Base-by-base conservation (phyloP, 2,329 filamentous ascomycete genomes). In the Hypoxylon sp. region DNA sequence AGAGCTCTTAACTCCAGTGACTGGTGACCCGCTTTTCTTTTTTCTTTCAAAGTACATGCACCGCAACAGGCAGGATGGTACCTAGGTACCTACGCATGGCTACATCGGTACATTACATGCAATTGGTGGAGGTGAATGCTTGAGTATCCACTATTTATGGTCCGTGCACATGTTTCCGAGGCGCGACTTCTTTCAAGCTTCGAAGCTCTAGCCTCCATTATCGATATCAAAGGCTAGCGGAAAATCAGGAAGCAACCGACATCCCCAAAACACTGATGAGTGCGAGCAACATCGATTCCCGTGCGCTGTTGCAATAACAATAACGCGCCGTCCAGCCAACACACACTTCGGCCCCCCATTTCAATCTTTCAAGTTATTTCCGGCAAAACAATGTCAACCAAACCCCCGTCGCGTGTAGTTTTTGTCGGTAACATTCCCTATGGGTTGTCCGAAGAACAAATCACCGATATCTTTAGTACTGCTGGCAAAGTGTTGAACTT, bases 371-470 rank as follows among this genome's bases (percentile, higher is more conserved):
- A 23, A 32, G 32, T 46, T 34, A 49, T 43, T 41, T 46, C 50
- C 56, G 36, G 21, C 48, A n/a, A 14, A 83, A 86, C 74, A 79
- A 93, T 88, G 91, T 93, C 85, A 79, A 88, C 86, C 74, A 93
- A 93, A 81, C 91, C 90, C 77, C 91, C 89, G 11, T 93, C 91
- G 14, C 88, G 91, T 68, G 91, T 94, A 28, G 91, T 95, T 67
- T 96, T 96, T 79, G 92, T 95, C 64, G 93, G 92, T 71, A 94
- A 95, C 76, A 94, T 58, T 56, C 67, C 64, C 7, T 63, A n/a
- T 75, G 94, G 95, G 70, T 90, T 98, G 71, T 97, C 94, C 30
- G 96, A 99, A 82, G 94, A 98, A 79, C 93, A 97, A 79, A 97
- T 99, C 75, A 91, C 91, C 77, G 93, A 98, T 74, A 97, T 97